phyloP scores from a whole-genome alignment of 2,329 filamentous ascomycete genomes.

The Botrytis fabae region DNA sequence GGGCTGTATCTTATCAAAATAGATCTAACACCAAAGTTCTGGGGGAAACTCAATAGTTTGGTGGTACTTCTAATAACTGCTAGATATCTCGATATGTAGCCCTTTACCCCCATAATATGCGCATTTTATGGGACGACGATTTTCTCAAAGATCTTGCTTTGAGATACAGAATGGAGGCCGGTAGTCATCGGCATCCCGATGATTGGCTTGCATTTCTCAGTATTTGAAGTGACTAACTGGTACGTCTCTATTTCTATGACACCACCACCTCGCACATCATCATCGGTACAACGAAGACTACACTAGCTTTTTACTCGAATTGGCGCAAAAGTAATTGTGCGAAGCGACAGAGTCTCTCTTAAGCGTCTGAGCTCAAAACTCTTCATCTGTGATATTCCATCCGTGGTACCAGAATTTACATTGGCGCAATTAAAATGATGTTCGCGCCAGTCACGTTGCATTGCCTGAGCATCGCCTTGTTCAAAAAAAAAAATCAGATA shows the following conservation, averaged over 20 bases:
- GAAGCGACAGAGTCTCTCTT: constrained; percentile 7
- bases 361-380: constrained; percentile 1
- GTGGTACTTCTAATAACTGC: not conserved
- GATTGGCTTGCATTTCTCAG: not conserved
- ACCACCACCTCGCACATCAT: constrained; percentile 16
- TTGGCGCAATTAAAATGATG: not conserved
- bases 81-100: not conserved
- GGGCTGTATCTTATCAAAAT: constrained; percentile 1
- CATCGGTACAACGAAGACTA: constrained; percentile 6
- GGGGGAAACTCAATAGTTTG: not conserved
- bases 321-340: not conserved
- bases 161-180: not conserved
- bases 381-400: constrained; percentile 2
- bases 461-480: not conserved
- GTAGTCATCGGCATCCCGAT: constrained; percentile 11
- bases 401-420: not conserved
- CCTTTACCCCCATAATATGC: not conserved
- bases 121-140: not conserved
- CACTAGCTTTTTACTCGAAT: not conserved
- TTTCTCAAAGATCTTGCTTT: not conserved
- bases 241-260: constrained; percentile 5
- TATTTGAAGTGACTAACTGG: not conserved
- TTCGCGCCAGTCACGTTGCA: constrained; percentile 3
- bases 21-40: not conserved
- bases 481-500: constrained; percentile 1